phyloP scores from a whole-genome alignment of 805 yeast species.

The Kuraishia hungarica region DNA sequence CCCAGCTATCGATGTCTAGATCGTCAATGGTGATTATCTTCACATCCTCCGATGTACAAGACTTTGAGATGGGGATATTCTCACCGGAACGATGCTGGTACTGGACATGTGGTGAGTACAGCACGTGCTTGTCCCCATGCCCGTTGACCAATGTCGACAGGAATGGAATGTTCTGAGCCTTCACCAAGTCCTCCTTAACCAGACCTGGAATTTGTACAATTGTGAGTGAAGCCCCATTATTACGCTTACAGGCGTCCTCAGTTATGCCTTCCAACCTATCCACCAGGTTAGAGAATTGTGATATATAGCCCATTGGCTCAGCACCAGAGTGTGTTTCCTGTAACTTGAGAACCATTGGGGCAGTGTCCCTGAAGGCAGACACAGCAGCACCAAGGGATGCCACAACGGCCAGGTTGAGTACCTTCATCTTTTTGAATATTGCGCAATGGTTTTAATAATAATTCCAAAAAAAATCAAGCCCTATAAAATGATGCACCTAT shows the following conservation, averaged over 20 bases:
- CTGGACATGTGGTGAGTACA: conserved; percentile 4
- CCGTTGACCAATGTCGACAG: conserved; percentile 1
- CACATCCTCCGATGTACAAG: neutral
- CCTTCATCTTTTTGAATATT: neutral
- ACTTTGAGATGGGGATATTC: neutral
- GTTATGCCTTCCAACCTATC: conserved; percentile 8
- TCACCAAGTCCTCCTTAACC: conserved; percentile 7
- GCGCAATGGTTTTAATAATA: neutral
- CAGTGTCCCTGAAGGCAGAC: conserved; percentile 21
- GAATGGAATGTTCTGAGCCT: neutral
- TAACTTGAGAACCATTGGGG: conserved; percentile 19
- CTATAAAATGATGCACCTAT: too few relatives aligned
- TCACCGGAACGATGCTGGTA: neutral
- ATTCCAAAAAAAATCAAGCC: too few relatives aligned
- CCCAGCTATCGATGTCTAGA: conserved; percentile 3
- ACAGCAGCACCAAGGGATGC: conserved; percentile 4
- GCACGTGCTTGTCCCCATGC: neutral
- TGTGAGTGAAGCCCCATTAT: conserved; percentile 2
- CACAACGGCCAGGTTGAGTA: neutral
- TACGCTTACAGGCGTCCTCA: conserved; percentile 9
- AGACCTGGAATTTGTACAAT: conserved; percentile 9
- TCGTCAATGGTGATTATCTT: neutral
- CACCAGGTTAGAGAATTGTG: conserved; percentile 5
- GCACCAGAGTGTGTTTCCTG: conserved; percentile 2
- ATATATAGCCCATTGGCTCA: conserved; percentile 10